Conservation (phyloP, 2,329 filamentous ascomycete species). For the Botryosphaeria agaves region DNA sequence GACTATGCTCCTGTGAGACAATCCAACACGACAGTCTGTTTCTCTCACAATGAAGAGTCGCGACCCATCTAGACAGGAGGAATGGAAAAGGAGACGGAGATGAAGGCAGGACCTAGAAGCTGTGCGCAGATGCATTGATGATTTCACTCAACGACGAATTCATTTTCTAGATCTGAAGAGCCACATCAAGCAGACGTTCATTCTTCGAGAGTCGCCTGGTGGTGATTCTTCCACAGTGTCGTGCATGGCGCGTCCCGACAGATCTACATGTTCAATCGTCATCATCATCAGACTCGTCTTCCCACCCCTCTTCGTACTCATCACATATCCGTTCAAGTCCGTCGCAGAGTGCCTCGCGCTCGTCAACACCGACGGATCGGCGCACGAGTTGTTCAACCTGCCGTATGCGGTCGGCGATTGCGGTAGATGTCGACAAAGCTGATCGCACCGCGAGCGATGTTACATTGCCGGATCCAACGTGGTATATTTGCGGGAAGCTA, state of each 20-base stretch:
- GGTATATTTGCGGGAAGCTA: slow-evolving; percentile 67
- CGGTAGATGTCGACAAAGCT: slow-evolving; percentile 55
- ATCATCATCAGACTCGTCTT: slow-evolving; percentile 53
- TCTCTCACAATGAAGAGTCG: too few species aligned
- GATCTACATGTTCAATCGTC: slow-evolving; percentile 11
- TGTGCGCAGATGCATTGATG: slow-evolving; percentile 1
- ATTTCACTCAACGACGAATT: slow-evolving; percentile 1
- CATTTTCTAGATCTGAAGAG: slow-evolving; percentile 3
- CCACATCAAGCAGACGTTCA: slow-evolving; percentile 1
- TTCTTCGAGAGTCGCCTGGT: neutral
- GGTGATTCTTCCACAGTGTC: too few species aligned
- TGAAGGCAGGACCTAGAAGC: neutral
- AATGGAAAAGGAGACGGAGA: neutral
- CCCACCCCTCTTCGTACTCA: slow-evolving; percentile 81
- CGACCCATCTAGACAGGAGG: too few species aligned
- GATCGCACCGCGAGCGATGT: slow-evolving; percentile 28
- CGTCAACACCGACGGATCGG: slow-evolving; percentile 51
- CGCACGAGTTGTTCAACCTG: slow-evolving; percentile 45
- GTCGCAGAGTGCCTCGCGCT: slow-evolving; percentile 70
- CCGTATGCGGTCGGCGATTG: slow-evolving; percentile 52
- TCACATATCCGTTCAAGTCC: slow-evolving; percentile 69
- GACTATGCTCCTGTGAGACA: too few species aligned
- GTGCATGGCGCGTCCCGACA: too few species aligned
- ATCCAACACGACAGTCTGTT: too few species aligned
- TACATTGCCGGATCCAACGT: slow-evolving; percentile 21